Evolutionary conservation across 306 rosid genomes (phyloP), one percentile per base, ranked within the genome.

Genomic region (Ammopiptanthus mongolicus): DNA sequence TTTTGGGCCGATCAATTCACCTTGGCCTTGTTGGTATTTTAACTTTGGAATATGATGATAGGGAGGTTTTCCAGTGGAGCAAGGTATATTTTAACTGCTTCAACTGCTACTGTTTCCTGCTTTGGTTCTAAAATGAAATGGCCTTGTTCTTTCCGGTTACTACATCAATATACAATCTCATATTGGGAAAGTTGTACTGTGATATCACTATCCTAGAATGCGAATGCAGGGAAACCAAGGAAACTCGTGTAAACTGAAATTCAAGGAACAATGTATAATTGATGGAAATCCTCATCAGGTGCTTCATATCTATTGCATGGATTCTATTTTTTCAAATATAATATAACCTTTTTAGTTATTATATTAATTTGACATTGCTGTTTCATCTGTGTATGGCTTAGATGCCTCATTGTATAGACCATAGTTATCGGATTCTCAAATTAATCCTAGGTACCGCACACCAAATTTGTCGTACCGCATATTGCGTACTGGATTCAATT

Each of bases 201-300:
- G 99, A 96, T n/a, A n/a, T 83, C 99, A 96, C 81, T 96, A 96
- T 73, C 98, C 98, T 75, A 96, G 98, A 5, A 96, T 96, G 99
- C 93, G 98, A 55, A 80, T 96, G 83, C 80, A 89, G 65, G 99
- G 98, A 79, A 90, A 86, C 77, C 89, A 41, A 57, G 97, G 91
- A 63, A 86, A 86, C 80, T 92, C 96, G 0, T 96, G 99, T 51
- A 96, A 82, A 78, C 89, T 96, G 75, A 96, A 96, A 81, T 96
- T 96, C 82, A 96, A 96, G 91, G 99, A 96, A 85, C 98, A 92
- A 77, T 92, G 97, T 61, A 92, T 96, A 62, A 96, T 96, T 85
- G 99, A 96, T 84, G 85, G 99, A 82, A 96, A 92, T 82, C 99
- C 98, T 53, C 99, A 92, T 70, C 99, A 96, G 93, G 97, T 93